These are phyloP conservation scores for Fusarium sp. DNA, from an alignment of 2,329 filamentous ascomycete species.

Conservation along the genomic window DNA sequence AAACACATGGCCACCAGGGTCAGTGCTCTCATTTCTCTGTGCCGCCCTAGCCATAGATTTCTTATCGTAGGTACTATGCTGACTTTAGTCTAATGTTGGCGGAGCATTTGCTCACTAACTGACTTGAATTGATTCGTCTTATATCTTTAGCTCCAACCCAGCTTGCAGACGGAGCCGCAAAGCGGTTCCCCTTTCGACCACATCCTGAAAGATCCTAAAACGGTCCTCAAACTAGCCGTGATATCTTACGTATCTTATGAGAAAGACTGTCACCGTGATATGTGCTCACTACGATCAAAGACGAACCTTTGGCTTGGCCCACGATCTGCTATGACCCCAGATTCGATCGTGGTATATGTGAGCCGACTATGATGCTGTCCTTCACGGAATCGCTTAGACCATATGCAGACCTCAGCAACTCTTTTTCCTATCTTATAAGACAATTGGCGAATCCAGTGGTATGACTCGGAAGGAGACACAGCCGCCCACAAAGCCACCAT, in stretches of 20 bases:
- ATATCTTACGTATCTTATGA: constrained; percentile 34
- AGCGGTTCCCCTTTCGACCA: constrained; percentile 31
- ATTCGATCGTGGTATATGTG: constrained; percentile 14
- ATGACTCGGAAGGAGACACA: background rate
- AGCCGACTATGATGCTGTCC: constrained; percentile 6
- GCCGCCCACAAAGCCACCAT: background rate
- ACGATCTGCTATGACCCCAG: constrained; percentile 28
- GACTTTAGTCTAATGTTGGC: constrained; percentile 8
- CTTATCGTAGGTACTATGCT: background rate
- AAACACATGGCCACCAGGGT: constrained; percentile 15
- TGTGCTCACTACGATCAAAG: constrained; percentile 27
- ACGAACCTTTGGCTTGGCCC: constrained; percentile 25
- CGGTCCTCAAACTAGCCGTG: constrained; percentile 4
- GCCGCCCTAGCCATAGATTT: constrained; percentile 5
- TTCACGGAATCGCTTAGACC: background rate
- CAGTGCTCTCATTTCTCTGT: constrained; percentile 13
- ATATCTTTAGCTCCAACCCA: constrained; percentile 3
- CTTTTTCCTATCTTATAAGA: background rate
- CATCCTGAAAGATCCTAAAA: constrained; percentile 3
- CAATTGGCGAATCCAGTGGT: background rate
- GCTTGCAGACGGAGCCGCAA: constrained; percentile 41
- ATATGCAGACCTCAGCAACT: background rate
- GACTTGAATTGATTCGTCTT: constrained; percentile 8
- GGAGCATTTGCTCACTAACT: constrained; percentile 7
- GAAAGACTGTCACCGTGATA: constrained; percentile 32